Evolutionary conservation across 176 grass and related monocot genomes (phyloP).

Genomic region (Olyra latifolia): DNA sequence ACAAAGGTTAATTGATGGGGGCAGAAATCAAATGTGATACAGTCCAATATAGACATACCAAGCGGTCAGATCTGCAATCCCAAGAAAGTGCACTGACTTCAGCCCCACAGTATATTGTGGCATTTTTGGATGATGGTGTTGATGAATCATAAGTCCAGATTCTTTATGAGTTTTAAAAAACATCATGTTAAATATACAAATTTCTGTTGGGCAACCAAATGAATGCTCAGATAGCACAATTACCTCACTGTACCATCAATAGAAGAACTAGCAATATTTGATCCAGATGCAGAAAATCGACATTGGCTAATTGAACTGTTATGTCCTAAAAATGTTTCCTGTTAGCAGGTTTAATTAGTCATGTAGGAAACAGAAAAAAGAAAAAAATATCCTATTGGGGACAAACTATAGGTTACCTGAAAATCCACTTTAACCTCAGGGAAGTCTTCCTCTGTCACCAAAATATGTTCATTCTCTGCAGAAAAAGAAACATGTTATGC

Average conservation of each 20-base stretch:
- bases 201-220: constrained; percentile 23
- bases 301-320: constrained; percentile 86
- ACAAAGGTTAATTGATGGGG: constrained; percentile 21
- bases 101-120: constrained; percentile 93
- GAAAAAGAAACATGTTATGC: constrained; percentile 12
- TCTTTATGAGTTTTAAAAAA: constrained; percentile 46
- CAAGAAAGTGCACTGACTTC: constrained; percentile 95
- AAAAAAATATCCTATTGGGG: constrained; percentile 2
- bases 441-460: constrained; percentile 74
- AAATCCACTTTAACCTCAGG: constrained; percentile 91
- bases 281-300: constrained; percentile 92
- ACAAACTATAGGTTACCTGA: constrained; percentile 60
- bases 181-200: constrained; percentile 31
- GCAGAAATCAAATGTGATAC: constrained; percentile 11
- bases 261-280: constrained; percentile 94
- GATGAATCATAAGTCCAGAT: constrained; percentile 96
- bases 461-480: constrained; percentile 50
- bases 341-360: constrained; percentile 53
- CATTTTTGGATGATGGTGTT: constrained; percentile 92
- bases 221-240: constrained; percentile 34
- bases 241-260: constrained; percentile 96
- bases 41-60: constrained; percentile 53
- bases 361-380: constrained; percentile 22
- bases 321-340: constrained; percentile 99
- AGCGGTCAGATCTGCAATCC: constrained; percentile 98